A percentile compares a stretch with the other conserved stretches of the same genome.
phyloP scores from a whole-genome alignment of 306 rosid genomes.

The Mimosa pudica region DNA sequence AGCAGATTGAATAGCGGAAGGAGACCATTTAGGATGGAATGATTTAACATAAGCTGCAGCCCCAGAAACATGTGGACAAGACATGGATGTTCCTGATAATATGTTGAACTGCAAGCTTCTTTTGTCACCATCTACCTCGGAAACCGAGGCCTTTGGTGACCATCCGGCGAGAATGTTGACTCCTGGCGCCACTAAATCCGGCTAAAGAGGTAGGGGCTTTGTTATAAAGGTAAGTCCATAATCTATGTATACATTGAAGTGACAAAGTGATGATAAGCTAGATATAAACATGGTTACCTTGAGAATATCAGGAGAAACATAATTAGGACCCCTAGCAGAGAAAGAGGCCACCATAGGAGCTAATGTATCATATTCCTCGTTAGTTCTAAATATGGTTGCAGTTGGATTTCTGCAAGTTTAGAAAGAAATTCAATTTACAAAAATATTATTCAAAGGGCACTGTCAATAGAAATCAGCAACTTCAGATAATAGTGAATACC shows the following conservation, averaged over 20 bases:
- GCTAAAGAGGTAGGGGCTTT: constrained; percentile 17
- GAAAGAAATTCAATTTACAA: not conserved
- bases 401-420: not conserved
- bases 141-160: constrained; percentile 23
- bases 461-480: not conserved
- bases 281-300: constrained; percentile 24
- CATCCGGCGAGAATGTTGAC: constrained; percentile 48
- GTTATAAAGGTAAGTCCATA: not conserved
- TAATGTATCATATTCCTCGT: not conserved
- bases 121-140: not conserved
- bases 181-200: constrained; percentile 51
- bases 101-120: constrained; percentile 26
- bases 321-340: constrained; percentile 59
- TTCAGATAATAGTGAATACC: constrained; percentile 19
- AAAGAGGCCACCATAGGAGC: constrained; percentile 1
- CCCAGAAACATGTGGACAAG: constrained; percentile 51
- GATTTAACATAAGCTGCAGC: constrained; percentile 50
- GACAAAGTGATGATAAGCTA: not conserved
- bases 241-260: not conserved
- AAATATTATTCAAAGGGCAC: not conserved
- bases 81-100: constrained; percentile 48
- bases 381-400: not conserved
- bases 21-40: constrained; percentile 46
- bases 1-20: constrained; percentile 43
- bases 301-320: constrained; percentile 38